Evolutionary conservation across 192 early-diverging fungal species (phyloP).

Genomic region (Linnemannia zychae): DNA sequence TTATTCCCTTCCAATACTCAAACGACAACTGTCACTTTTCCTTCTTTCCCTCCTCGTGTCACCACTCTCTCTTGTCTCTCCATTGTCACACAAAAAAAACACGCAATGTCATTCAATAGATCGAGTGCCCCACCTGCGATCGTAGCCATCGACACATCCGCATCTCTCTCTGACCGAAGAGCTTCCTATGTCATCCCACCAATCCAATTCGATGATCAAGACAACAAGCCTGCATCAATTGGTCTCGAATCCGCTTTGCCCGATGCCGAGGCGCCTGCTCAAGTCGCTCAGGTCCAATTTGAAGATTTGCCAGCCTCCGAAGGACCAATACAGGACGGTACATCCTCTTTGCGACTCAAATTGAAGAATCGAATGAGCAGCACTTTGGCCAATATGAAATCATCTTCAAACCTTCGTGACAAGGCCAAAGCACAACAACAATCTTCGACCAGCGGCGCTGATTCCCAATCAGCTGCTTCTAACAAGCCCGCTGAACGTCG

Average conservation of each 20-base stretch:
- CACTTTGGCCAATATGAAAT: conserved; percentile 44
- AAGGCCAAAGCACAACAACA: conserved; percentile 20
- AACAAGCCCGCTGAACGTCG: not conserved
- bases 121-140: conserved; percentile 32
- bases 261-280: not conserved
- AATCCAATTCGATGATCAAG: conserved; percentile 24
- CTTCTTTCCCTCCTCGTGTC: conserved; percentile 31
- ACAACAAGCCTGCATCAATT: conserved; percentile 11
- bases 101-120: conserved; percentile 14
- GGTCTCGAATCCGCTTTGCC: not conserved
- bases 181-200: conserved; percentile 36
- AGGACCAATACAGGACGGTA: not conserved
- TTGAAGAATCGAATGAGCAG: conserved; percentile 39
- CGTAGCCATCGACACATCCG: conserved; percentile 1
- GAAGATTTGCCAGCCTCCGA: not conserved
- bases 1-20: not conserved
- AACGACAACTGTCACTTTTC: conserved; percentile 12
- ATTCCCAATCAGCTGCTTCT: not conserved
- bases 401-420: conserved; percentile 38
- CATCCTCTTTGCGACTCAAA: conserved; percentile 34
- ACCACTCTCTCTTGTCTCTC: conserved; percentile 19
- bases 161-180: not conserved
- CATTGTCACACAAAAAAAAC: not conserved
- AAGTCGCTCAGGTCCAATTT: not conserved
- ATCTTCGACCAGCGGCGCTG: not conserved